Percentiles rank a stretch among this genome's conserved stretches.
These are phyloP conservation scores for Triticum monococcum DNA, from an alignment of 176 grass and related monocot genomes.

Conservation along the genomic window DNA sequence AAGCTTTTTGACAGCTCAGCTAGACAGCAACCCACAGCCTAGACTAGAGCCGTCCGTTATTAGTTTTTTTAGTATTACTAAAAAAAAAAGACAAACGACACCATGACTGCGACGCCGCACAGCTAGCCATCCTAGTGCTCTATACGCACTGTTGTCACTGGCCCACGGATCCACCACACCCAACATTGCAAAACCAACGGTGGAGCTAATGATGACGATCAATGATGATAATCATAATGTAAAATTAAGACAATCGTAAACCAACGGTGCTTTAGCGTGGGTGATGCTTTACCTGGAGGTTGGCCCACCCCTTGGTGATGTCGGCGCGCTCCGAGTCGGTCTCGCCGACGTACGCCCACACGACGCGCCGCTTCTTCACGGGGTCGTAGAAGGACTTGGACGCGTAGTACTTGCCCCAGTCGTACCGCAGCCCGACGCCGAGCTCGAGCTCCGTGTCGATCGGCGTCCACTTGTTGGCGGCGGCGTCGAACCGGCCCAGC, in stretches of 20 bases:
- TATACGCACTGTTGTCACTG: not conserved
- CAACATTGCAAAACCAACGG: not conserved
- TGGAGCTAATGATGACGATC: not conserved
- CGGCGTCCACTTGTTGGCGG: constrained; percentile 39
- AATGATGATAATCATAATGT: not conserved
- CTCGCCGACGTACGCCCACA: constrained; percentile 66
- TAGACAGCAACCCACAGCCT: not conserved
- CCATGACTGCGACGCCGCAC: not conserved
- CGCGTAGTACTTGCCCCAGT: constrained; percentile 69
- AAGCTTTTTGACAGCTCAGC: not conserved
- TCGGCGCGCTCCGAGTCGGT: constrained; percentile 57
- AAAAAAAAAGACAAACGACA: not conserved
- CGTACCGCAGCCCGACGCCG: constrained; percentile 57
- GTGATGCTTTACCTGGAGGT: not conserved
- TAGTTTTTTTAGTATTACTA: not conserved
- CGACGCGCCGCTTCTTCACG: constrained; percentile 39
- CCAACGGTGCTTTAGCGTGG: too few species aligned
- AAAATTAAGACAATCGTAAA: not conserved
- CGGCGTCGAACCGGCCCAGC: constrained; percentile 38
- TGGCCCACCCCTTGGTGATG: constrained; percentile 58
- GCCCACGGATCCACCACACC: too few species aligned
- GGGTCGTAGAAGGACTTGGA: constrained; percentile 68
- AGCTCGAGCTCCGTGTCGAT: constrained; percentile 38
- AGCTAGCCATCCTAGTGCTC: not conserved
- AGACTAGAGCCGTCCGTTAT: not conserved